Conservation (phyloP, 169 alveolate genomes). For the Theileria orientalis region DNA sequence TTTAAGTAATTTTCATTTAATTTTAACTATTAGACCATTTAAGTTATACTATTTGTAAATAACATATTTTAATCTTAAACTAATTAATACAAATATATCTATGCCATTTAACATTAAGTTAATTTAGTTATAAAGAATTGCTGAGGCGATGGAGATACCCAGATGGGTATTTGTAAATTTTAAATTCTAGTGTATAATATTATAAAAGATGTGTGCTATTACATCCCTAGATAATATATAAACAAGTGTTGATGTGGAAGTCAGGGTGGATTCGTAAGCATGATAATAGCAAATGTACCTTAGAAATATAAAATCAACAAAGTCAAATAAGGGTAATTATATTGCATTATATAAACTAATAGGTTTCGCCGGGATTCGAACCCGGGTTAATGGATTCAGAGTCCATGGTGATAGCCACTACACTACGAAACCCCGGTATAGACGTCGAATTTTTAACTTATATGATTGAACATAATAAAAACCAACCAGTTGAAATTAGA, state of each 20-base stretch:
- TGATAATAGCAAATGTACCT: not conserved
- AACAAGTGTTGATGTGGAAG: too few relatives aligned
- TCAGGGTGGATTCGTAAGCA: too few relatives aligned
- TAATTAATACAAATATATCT: too few relatives aligned
- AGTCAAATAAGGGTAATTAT: not conserved
- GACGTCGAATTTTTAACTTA: not conserved
- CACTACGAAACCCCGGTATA: constrained; percentile 85
- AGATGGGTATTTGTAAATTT: constrained; percentile 60
- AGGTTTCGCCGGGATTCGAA: constrained; percentile 95
- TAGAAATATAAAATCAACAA: not conserved
- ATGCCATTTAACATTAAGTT: not conserved
- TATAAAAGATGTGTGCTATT: not conserved
- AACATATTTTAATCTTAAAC: not conserved
- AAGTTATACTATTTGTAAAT: not conserved
- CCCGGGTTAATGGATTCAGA: constrained; percentile 94
- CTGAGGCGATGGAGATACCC: constrained; percentile 69
- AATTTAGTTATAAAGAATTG: constrained; percentile 32
- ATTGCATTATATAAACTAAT: too few relatives aligned
- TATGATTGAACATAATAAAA: not conserved
- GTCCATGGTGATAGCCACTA: constrained; percentile 94
- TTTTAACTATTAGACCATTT: not conserved
- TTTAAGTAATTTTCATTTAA: constrained; percentile 32
- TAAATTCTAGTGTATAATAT: too few relatives aligned
- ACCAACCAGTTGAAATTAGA: not conserved
- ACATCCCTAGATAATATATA: too few relatives aligned